Base-by-base conservation (phyloP, 768 basidiomycete species). In the Bullera alba region DNA sequence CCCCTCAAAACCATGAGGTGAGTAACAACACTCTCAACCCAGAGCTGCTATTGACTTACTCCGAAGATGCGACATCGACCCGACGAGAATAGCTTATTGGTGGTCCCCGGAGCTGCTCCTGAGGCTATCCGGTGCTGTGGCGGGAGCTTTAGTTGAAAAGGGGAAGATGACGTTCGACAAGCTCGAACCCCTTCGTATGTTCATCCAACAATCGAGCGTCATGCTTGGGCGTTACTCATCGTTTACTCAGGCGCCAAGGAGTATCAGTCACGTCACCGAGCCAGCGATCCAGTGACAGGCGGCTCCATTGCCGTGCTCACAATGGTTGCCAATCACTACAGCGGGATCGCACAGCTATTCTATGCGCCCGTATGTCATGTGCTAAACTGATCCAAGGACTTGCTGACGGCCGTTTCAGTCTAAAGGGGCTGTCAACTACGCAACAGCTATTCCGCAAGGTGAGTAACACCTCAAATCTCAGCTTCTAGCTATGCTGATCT, bases 1-100 rank as follows among this genome's bases (percentile, higher is more conserved):
- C 81, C 82, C 0, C 61, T 83, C 37, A 60, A 79, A 26, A 80
- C 80, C 56, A 83, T 83, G 81, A 71, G 79, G 74, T 74, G 19
- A 39, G 67, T 49, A 30, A 12, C 17, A 30, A n/a, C n/a, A n/a
- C n/a, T n/a, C n/a, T n/a, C n/a, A n/a, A n/a, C n/a, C n/a, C n/a
- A n/a, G n/a, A 10, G 10, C 10, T 22, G 7, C 38, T 38, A 17
- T 4, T 25, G 21, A 42, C 35, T 43, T 42, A 27, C 2, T n/a
- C 1, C 17, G 21, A 37, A 71, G 73, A 60, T 84, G 82, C 56
- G 81, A 82, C 60, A 58, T 83, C 42, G 78, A 79, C 44, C 76
- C 80, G 0, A 69, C 73, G 0, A 72, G 74, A 28, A 55, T 80
- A 12, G 82, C 81, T 0, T 74, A 79, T 3, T 84, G 81, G 81